Percentiles rank a stretch among this genome's conserved stretches.
phyloP scores from a whole-genome alignment of 2,329 filamentous ascomycete species.

The Allantophomopsis lycopodina region DNA sequence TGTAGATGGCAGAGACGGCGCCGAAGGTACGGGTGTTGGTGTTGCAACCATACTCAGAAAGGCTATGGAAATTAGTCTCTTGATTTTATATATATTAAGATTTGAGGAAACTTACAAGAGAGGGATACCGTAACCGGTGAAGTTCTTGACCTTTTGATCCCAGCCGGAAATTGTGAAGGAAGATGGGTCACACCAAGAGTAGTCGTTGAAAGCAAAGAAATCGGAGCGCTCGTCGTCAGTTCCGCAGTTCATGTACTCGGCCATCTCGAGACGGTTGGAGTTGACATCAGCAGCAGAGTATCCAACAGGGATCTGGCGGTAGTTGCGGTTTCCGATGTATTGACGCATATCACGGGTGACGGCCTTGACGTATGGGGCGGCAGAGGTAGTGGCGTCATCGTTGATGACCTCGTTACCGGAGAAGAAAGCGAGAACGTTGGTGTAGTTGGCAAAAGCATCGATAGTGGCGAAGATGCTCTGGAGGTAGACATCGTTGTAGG shows the following conservation, averaged over 20 bases:
- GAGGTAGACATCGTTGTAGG: conserved; percentile 54
- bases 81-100: background rate
- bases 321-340: conserved; percentile 31
- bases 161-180: conserved; percentile 46
- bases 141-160: conserved; percentile 52
- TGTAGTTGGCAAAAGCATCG: conserved; percentile 51
- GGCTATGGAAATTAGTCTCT: background rate
- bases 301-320: conserved; percentile 37
- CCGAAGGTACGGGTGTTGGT: conserved; percentile 66
- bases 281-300: conserved; percentile 54
- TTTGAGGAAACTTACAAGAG: conserved; percentile 19
- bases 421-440: conserved; percentile 51
- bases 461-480: conserved; percentile 47
- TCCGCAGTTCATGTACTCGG: conserved; percentile 62
- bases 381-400: conserved; percentile 28
- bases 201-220: conserved; percentile 54
- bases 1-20: conserved; percentile 68
- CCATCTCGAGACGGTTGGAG: conserved; percentile 54
- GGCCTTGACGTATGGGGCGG: conserved; percentile 42
- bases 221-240: conserved; percentile 48
- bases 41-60: conserved; percentile 85
- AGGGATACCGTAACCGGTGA: conserved; percentile 50
- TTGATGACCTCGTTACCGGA: conserved; percentile 43
- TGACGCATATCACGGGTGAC: conserved; percentile 40
- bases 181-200: conserved; percentile 49